Evolutionary conservation across 225 moss, liverwort and hornwort genomes (phyloP), one percentile per base, ranked within the genome.

Genomic region (Lunularia cruciata): DNA sequence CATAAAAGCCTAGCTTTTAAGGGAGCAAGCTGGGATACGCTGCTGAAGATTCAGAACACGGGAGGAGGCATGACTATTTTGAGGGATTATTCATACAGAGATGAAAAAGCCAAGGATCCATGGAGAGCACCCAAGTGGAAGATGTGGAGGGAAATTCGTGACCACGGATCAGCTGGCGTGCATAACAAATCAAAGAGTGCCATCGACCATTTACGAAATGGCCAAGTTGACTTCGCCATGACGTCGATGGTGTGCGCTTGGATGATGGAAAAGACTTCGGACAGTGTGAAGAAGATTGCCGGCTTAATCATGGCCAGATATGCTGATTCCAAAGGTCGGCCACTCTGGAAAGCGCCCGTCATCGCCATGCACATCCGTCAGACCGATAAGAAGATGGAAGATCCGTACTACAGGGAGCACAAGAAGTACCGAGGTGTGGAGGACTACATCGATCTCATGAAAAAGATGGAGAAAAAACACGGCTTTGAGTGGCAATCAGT

Each of bases 341-440:
- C 81, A 16, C 30, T 66, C 20, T 77, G 81, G 81, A 51, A 47
- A 47, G 36, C 77, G 5, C 81, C 77, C 0, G 81, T 81, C 46
- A 69, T 81, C 11, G 77, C 65, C 14, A 70, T 77, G 72, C 81
- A 81, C 43, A 59, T 81, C 35, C 68, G 76, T 35, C 81, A 77
- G 65, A 77, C 76, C 35, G 81, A 81, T 34, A 76, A 76, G 63
- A 30, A n/a, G 63, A 75, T 77, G 53, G 75, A 79, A 11, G 79
- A 79, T 42, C 79, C 79, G 8, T 79, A 74, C 42, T 79, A 10
- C 12, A n/a, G 23, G 11, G 54, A 51, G 7, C 71, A 75, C 27
- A 15, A 30, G 0, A 26, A 31, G 16, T 78, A 47, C 53, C 65
- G 75, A 12, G 55, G 66, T 7, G 31, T 75, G 2, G 60, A 47